These are phyloP conservation scores for Cocos nucifera DNA, from an alignment of 176 grass and related monocot species.

Conservation along the genomic window DNA sequence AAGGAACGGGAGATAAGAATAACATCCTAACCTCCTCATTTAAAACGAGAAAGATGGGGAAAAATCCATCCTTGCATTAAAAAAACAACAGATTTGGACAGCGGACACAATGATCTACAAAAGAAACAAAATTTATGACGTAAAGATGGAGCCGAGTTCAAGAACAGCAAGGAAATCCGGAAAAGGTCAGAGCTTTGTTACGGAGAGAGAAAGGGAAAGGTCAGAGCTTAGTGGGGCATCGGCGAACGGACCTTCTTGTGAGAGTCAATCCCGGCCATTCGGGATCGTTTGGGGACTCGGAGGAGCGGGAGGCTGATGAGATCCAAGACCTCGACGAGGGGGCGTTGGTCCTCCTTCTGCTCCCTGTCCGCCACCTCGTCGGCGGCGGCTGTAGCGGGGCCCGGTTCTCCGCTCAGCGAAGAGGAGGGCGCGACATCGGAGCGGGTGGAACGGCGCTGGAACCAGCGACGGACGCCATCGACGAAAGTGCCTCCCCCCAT, in stretches of 20 bases:
- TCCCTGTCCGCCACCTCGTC: background rate
- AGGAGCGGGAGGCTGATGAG: constrained; percentile 25
- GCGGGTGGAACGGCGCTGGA: constrained; percentile 37
- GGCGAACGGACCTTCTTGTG: constrained; percentile 9
- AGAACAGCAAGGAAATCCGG: no score
- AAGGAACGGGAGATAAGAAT: no score
- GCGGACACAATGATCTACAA: no score
- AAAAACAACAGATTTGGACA: no score
- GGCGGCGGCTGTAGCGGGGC: constrained; percentile 5
- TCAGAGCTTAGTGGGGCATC: no score
- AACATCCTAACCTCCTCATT: no score
- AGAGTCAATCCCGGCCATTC: constrained; percentile 16
- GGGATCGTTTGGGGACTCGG: constrained; percentile 13
- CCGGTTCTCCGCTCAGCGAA: background rate
- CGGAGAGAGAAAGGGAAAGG: no score
- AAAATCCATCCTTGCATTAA: no score
- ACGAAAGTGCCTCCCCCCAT: constrained; percentile 37
- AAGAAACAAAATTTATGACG: no score
- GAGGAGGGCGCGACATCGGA: constrained; percentile 5
- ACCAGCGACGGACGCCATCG: constrained; percentile 60
- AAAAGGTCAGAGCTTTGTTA: no score
- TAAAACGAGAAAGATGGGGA: no score
- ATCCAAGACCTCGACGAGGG: constrained; percentile 42
- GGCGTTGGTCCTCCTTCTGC: background rate
- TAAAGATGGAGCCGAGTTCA: no score